Evolutionary conservation across 2,329 filamentous ascomycete species (phyloP).

Genomic region (Fusarium sarcochroum): DNA sequence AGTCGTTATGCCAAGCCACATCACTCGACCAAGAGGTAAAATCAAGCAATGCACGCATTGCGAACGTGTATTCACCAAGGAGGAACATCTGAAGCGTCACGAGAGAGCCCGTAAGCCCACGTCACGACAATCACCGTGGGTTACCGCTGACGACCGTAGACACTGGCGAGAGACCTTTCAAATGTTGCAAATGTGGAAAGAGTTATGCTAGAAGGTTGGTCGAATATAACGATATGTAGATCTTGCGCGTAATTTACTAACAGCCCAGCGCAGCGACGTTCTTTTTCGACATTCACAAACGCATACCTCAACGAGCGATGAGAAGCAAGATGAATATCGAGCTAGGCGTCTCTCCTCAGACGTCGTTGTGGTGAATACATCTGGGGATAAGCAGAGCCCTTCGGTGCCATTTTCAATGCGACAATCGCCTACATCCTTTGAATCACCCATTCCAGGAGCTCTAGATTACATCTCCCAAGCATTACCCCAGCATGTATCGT

Average conservation of each 20-base stretch:
- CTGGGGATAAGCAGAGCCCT: background rate
- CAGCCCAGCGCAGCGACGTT: slow-evolving; percentile 1
- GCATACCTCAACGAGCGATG: background rate
- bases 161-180: slow-evolving; percentile 26
- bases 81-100: slow-evolving; percentile 24
- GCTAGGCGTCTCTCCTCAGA: background rate
- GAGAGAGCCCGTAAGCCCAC: slow-evolving; percentile 19
- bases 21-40: slow-evolving; percentile 7
- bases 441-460: background rate
- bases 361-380: background rate
- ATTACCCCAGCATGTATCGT: background rate
- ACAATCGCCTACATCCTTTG: background rate
- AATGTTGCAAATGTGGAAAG: slow-evolving; percentile 10
- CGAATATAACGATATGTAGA: background rate
- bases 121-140: background rate
- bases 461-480: background rate
- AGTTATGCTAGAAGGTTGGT: slow-evolving; percentile 18
- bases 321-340: background rate
- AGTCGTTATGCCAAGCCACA: background rate
- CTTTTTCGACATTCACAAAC: slow-evolving; percentile 24
- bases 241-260: background rate
- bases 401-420: background rate
- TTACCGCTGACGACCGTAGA: background rate
- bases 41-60: slow-evolving; percentile 17
- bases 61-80: slow-evolving; percentile 23